Conservation (phyloP, 2,329 filamentous ascomycete genomes). For the Ceratocystis huliohia region DNA sequence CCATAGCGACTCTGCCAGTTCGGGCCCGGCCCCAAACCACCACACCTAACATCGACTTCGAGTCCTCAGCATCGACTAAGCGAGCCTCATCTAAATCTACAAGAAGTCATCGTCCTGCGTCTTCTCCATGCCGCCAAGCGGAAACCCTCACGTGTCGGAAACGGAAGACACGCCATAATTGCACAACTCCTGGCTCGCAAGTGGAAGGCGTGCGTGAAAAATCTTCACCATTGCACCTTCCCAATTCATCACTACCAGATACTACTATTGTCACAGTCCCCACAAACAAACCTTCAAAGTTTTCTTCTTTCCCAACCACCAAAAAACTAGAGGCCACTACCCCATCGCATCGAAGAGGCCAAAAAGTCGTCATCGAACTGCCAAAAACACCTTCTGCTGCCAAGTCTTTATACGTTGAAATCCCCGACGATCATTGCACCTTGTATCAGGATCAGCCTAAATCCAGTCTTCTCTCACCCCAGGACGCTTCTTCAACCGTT, state of each 20-base stretch:
- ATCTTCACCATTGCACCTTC: neutral
- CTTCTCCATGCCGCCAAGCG: neutral
- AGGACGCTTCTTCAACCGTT: neutral
- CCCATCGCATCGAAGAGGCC: neutral
- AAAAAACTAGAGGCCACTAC: neutral
- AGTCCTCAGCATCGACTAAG: too few relatives aligned
- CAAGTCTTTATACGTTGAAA: neutral
- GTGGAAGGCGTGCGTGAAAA: conserved; percentile 1
- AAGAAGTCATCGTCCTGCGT: neutral
- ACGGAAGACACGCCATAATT: neutral
- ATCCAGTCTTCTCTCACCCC: neutral
- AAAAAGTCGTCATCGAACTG: conserved; percentile 2
- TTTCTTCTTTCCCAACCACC: neutral
- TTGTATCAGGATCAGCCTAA: neutral
- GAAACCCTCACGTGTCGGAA: neutral
- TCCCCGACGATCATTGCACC: neutral
- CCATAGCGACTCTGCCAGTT: too few relatives aligned
- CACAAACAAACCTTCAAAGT: neutral
- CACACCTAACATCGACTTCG: too few relatives aligned
- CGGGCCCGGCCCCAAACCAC: too few relatives aligned
- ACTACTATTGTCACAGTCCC: neutral
- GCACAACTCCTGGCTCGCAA: neutral
- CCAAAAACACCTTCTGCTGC: conserved; percentile 3
- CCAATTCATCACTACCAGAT: neutral
- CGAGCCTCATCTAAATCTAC: too few relatives aligned